Evolutionary conservation across 2,329 filamentous ascomycete genomes (phyloP).

Genomic region (Sodiomyces alkalinus): DNA sequence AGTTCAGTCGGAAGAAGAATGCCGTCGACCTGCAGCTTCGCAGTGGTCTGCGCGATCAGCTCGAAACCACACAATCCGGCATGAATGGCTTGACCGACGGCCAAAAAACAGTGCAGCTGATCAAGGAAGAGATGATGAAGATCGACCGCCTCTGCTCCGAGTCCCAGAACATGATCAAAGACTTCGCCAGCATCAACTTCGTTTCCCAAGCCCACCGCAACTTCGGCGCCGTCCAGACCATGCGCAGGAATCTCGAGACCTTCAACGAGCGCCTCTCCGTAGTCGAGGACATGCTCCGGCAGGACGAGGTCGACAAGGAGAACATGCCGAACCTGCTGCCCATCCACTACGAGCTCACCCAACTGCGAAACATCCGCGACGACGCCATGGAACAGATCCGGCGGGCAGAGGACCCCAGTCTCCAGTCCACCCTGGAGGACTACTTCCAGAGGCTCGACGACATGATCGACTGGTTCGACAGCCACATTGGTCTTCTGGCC

Average conservation of each 20-base stretch:
- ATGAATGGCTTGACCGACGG: slow-evolving; percentile 82
- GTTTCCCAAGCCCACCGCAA: slow-evolving; percentile 92
- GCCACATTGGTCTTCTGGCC: slow-evolving; percentile 78
- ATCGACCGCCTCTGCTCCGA: slow-evolving; percentile 96
- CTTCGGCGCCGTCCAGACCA: slow-evolving; percentile 84
- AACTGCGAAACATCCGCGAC: slow-evolving; percentile 84
- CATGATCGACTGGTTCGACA: slow-evolving; percentile 87
- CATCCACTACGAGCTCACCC: slow-evolving; percentile 83
- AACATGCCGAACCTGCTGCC: slow-evolving; percentile 84
- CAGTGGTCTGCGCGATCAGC: slow-evolving; percentile 75
- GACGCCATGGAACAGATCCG: slow-evolving; percentile 95
- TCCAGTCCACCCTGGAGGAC: slow-evolving; percentile 73
- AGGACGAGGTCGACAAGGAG: slow-evolving; percentile 75
- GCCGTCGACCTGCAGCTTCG: slow-evolving; percentile 84
- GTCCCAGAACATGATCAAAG: slow-evolving; percentile 91
- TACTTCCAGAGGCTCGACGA: slow-evolving; percentile 80
- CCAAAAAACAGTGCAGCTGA: slow-evolving; percentile 78
- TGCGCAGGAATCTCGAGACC: slow-evolving; percentile 79
- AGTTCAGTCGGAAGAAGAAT: slow-evolving; percentile 88
- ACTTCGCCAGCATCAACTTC: slow-evolving; percentile 85
- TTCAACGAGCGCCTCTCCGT: slow-evolving; percentile 66
- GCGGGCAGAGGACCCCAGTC: slow-evolving; percentile 53
- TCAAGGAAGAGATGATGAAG: slow-evolving; percentile 97
- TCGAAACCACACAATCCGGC: slow-evolving; percentile 85
- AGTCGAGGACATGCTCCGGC: slow-evolving; percentile 62